phyloP scores from a whole-genome alignment of 2,329 filamentous ascomycete genomes.

The Xylariaceae sp. region DNA sequence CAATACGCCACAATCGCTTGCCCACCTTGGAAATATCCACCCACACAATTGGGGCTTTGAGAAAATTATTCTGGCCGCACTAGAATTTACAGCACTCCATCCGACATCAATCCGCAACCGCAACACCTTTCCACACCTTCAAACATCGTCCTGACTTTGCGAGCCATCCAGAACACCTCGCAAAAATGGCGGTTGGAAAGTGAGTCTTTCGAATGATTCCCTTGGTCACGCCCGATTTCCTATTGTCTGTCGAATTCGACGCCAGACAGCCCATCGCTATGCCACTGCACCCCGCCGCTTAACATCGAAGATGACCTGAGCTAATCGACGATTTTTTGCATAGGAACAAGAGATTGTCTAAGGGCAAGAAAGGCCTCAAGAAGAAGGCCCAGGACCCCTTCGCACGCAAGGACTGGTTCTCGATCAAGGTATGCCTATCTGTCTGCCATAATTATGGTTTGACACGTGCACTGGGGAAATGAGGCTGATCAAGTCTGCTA shows the following conservation, averaged over 20 bases:
- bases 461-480: neutral
- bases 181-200: conserved; percentile 86
- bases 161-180: conserved; percentile 55
- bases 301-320: conserved; percentile 26
- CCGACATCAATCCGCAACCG: conserved; percentile 39
- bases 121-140: conserved; percentile 39
- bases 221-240: conserved; percentile 24
- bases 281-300: conserved; percentile 32
- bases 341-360: conserved; percentile 99
- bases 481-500: conserved; percentile 37
- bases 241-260: conserved; percentile 27
- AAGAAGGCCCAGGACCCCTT: conserved; percentile 99
- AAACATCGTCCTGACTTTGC: conserved; percentile 43
- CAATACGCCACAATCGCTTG: conserved; percentile 32
- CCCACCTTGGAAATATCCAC: conserved; percentile 37
- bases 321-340: conserved; percentile 42
- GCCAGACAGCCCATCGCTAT: conserved; percentile 17
- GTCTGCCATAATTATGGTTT: neutral
- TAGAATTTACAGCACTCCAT: conserved; percentile 42
- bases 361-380: conserved; percentile 99
- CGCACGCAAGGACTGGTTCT: conserved; percentile 99
- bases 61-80: conserved; percentile 42
- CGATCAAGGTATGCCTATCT: conserved; percentile 76
- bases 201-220: conserved; percentile 49
- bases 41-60: conserved; percentile 39